phyloP scores from a whole-genome alignment of 805 yeast species.

The Kuraishia ogatae region DNA sequence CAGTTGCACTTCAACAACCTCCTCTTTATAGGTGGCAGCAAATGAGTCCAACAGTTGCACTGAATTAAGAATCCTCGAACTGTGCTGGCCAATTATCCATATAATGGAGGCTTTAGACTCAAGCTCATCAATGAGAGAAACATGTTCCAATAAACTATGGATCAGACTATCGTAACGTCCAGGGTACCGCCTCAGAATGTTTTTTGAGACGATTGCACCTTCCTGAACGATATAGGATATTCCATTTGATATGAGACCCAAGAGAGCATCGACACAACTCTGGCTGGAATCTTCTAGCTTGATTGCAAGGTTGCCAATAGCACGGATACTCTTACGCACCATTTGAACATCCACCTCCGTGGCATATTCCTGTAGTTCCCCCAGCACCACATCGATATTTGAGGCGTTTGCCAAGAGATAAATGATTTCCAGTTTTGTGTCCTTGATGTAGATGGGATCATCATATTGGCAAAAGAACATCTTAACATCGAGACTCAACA shows the following conservation, averaged over 20 bases:
- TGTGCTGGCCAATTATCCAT: constrained; percentile 80
- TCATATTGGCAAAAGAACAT: constrained; percentile 76
- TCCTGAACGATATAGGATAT: constrained; percentile 76
- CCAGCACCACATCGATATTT: constrained; percentile 52
- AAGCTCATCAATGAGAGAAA: constrained; percentile 57
- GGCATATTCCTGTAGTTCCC: constrained; percentile 80
- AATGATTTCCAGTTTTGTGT: constrained; percentile 82
- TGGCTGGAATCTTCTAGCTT: constrained; percentile 56
- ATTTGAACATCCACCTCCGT: constrained; percentile 79
- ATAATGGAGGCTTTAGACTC: constrained; percentile 72
- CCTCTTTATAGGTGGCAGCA: constrained; percentile 43
- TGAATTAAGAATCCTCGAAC: constrained; percentile 35
- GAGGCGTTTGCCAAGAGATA: constrained; percentile 63
- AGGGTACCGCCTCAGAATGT: constrained; percentile 72
- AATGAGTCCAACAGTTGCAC: constrained; percentile 32
- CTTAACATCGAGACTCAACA: constrained; percentile 60
- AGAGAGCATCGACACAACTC: constrained; percentile 54
- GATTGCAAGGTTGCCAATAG: constrained; percentile 83
- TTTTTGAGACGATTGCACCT: constrained; percentile 64
- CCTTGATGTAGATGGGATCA: constrained; percentile 84
- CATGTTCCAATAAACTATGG: constrained; percentile 31
- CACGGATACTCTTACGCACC: constrained; percentile 81
- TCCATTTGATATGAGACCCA: constrained; percentile 53
- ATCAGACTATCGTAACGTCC: constrained; percentile 37
- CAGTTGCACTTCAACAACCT: constrained; percentile 66